phyloP scores from a whole-genome alignment of 2,329 filamentous ascomycete genomes.

The Cercospora sesami region DNA sequence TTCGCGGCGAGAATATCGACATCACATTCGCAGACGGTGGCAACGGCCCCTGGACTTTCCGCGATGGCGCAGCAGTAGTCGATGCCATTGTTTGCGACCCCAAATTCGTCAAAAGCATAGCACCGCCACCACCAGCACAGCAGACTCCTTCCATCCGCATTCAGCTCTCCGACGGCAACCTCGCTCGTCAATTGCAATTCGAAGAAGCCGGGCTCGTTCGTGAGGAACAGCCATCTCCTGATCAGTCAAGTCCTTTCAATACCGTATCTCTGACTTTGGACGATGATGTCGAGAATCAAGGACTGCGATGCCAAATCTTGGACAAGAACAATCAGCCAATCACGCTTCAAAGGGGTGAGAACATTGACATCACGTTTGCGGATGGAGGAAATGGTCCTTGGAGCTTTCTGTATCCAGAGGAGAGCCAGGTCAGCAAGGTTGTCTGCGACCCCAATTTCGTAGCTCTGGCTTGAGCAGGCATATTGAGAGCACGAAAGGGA shows the following conservation, averaged over 20 bases:
- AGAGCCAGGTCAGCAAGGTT: slow-evolving; percentile 17
- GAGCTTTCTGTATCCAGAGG: slow-evolving; percentile 17
- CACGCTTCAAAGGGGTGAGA: slow-evolving; percentile 13
- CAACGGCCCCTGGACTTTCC: slow-evolving; percentile 19
- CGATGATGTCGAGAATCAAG: slow-evolving; percentile 15
- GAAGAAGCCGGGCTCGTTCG: slow-evolving; percentile 13
- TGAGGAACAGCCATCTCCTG: slow-evolving; percentile 11
- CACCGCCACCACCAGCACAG: not conserved
- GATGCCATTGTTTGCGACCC: slow-evolving; percentile 21
- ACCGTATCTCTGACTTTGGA: slow-evolving; percentile 14
- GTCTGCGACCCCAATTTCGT: slow-evolving; percentile 13
- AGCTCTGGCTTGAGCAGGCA: not conserved
- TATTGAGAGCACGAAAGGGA: not conserved
- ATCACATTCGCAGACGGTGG: slow-evolving; percentile 22
- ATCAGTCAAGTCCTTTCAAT: slow-evolving; percentile 15
- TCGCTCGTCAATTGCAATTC: slow-evolving; percentile 19
- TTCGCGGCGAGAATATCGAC: slow-evolving; percentile 18
- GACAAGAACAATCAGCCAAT: slow-evolving; percentile 13
- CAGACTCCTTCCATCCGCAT: slow-evolving; percentile 13
- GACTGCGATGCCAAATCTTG: slow-evolving; percentile 21
- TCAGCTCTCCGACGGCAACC: slow-evolving; percentile 18
- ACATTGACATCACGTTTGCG: slow-evolving; percentile 22
- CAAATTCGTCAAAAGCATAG: slow-evolving; percentile 9
- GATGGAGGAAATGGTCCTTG: slow-evolving; percentile 17
- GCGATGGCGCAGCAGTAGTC: slow-evolving; percentile 12